Evolutionary conservation across 805 yeast genomes (phyloP).

Genomic region (Schwanniomyces pseudopolymorphus): DNA sequence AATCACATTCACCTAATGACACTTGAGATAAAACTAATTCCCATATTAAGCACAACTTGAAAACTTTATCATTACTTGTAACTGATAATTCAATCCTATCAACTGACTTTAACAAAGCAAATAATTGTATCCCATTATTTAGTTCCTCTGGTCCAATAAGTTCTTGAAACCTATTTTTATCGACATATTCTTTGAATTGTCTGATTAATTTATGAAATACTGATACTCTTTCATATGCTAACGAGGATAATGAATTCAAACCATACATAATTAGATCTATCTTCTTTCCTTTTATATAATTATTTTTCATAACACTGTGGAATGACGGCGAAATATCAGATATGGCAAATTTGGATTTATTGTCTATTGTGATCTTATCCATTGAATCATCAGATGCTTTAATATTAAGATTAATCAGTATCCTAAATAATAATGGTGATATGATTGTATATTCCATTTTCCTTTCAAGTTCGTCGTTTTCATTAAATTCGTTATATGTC

Average conservation of each 20-base stretch:
- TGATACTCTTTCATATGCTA: conserved; percentile 21
- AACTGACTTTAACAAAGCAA: conserved; percentile 19
- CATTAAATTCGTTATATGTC: conserved; percentile 12
- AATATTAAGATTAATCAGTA: conserved; percentile 15
- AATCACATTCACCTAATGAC: conserved; percentile 23
- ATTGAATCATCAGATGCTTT: conserved; percentile 13
- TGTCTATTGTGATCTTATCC: conserved; percentile 2
- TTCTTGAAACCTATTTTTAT: conserved; percentile 7
- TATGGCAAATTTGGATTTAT: conserved; percentile 10
- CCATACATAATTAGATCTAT: conserved; percentile 30
- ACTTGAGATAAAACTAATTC: conserved; percentile 19
- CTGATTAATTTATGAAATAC: conserved; percentile 19
- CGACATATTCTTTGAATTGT: conserved; percentile 15
- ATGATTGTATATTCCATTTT: conserved; percentile 13
- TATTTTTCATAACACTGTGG: conserved; percentile 13
- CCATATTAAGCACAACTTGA: conserved; percentile 19
- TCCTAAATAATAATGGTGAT: conserved; percentile 21
- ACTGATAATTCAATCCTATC: conserved; percentile 16
- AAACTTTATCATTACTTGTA: not conserved
- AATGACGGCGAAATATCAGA: conserved; percentile 23
- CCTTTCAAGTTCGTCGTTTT: conserved; percentile 9
- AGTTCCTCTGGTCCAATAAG: conserved; percentile 11
- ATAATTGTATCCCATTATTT: conserved; percentile 13
- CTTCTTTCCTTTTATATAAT: conserved; percentile 25
- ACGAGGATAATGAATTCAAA: conserved; percentile 28